Evolutionary conservation across 2,329 filamentous ascomycete species (phyloP).

Genomic region (Sordariomycetes sp.): DNA sequence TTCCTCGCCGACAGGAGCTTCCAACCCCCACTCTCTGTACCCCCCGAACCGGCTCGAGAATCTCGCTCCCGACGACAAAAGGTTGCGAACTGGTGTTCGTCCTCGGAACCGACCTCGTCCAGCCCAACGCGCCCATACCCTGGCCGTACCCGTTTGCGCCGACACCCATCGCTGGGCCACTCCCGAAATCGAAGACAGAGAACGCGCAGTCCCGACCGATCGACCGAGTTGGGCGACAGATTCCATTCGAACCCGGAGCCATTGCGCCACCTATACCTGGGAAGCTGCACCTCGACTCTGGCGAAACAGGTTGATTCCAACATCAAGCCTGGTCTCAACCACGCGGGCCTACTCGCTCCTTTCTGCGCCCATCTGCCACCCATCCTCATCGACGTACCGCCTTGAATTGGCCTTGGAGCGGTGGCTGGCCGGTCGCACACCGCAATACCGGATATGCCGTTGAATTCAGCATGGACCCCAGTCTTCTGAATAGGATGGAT

Average conservation of each 20-base stretch:
- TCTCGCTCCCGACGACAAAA: neutral
- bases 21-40: neutral
- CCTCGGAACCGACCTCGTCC: neutral
- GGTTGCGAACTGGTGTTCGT: neutral
- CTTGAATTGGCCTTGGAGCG: neutral
- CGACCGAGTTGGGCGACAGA: neutral
- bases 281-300: neutral
- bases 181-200: neutral
- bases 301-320: neutral
- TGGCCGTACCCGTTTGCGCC: neutral
- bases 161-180: neutral
- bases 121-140: neutral
- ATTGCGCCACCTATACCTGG: neutral
- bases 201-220: neutral
- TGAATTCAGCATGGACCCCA: slow-evolving; percentile 22
- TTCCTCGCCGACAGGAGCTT: neutral
- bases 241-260: neutral
- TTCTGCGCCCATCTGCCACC: neutral
- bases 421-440: neutral
- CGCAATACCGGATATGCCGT: slow-evolving; percentile 14
- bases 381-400: neutral
- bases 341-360: neutral
- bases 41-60: neutral
- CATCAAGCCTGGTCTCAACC: too few species aligned
- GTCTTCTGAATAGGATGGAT: slow-evolving; percentile 24